A percentile compares a stretch with the other conserved stretches of the same genome.
These are phyloP conservation scores for Phytophthora vignae DNA, from an alignment of 352 stramenopile genomes.

Conservation along the genomic window DNA sequence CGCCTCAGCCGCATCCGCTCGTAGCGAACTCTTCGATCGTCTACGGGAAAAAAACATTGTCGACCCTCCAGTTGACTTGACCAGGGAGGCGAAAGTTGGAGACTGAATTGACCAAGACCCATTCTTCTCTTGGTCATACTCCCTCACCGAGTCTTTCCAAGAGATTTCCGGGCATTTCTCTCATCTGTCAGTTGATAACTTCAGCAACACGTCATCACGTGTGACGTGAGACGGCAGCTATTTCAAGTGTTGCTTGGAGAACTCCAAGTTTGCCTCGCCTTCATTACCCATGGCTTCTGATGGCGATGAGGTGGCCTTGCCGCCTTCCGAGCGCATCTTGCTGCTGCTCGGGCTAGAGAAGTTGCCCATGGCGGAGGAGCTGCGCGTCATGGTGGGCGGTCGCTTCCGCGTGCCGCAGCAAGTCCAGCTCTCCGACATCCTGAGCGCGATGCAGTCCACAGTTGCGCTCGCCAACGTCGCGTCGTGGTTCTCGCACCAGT, in stretches of 20 bases:
- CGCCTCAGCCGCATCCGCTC: constrained; percentile 12
- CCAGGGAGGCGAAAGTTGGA: constrained; percentile 2
- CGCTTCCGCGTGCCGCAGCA: constrained; percentile 59
- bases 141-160: background rate
- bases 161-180: constrained; percentile 1
- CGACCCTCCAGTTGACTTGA: too few relatives aligned
- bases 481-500: constrained; percentile 59
- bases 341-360: constrained; percentile 48
- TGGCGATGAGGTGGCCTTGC: constrained; percentile 3
- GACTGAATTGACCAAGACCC: constrained; percentile 4
- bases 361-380: constrained; percentile 43
- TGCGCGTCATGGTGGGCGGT: constrained; percentile 41
- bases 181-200: background rate
- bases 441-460: constrained; percentile 34
- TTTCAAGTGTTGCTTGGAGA: background rate
- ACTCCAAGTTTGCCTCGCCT: constrained; percentile 2
- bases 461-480: constrained; percentile 40
- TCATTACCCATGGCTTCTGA: background rate
- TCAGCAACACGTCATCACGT: too few relatives aligned
- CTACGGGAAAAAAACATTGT: constrained; percentile 12
- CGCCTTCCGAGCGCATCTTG: constrained; percentile 43
- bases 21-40: constrained; percentile 6
- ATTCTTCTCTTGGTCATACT: background rate
- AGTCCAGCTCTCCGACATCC: constrained; percentile 38
- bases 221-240: background rate